These are phyloP conservation scores for Aspergillus neoniger DNA, from an alignment of 2,329 filamentous ascomycete genomes.

Conservation along the genomic window DNA sequence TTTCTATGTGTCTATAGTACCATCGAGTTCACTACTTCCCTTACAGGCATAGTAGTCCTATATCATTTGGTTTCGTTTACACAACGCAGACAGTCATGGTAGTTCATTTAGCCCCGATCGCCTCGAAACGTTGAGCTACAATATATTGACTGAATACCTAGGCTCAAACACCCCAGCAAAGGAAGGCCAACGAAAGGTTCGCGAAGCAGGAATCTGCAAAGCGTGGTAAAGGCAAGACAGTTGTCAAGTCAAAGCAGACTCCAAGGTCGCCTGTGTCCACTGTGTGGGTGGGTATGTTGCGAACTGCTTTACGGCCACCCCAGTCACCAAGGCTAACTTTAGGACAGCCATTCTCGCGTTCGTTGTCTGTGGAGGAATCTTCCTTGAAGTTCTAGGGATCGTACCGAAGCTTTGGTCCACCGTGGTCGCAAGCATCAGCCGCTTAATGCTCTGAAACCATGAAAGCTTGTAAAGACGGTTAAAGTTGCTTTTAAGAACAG, in stretches of 20 bases:
- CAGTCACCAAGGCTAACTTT: constrained; percentile 15
- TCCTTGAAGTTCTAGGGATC: constrained; percentile 58
- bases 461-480: no score
- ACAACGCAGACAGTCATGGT: not conserved
- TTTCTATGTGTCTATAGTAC: no score
- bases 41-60: no score
- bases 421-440: constrained; percentile 31
- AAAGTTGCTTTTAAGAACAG: not conserved
- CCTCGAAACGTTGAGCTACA: not conserved
- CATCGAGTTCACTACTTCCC: no score
- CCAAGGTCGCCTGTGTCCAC: constrained; percentile 57
- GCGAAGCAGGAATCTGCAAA: constrained; percentile 61
- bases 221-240: constrained; percentile 56
- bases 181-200: constrained; percentile 63
- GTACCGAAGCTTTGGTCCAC: constrained; percentile 44
- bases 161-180: constrained; percentile 68
- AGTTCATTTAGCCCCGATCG: not conserved
- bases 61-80: not conserved
- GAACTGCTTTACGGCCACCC: not conserved
- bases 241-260: constrained; percentile 51
- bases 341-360: constrained; percentile 62
- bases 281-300: constrained; percentile 61
- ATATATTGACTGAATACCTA: constrained; percentile 27
- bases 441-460: constrained; percentile 24
- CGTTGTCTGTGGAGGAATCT: constrained; percentile 61